A percentile compares a stretch with the other conserved stretches of the same genome.
phyloP scores from a whole-genome alignment of 345 rosid genomes.

The Citrus hindsii region DNA sequence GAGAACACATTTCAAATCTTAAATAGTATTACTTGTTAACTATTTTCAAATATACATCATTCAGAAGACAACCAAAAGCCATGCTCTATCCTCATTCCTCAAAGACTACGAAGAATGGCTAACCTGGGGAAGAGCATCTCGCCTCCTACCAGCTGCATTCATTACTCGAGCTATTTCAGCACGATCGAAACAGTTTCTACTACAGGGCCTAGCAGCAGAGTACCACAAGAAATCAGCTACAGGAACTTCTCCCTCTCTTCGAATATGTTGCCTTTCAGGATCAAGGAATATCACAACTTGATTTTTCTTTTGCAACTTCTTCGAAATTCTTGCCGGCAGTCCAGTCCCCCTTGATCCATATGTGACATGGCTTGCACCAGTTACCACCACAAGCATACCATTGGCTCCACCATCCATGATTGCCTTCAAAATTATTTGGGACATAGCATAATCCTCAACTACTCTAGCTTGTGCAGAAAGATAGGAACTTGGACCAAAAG shows the following conservation, averaged over 20 bases:
- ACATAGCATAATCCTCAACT: slow-evolving; percentile 85
- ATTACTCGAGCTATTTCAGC: slow-evolving; percentile 94
- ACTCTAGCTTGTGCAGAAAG: slow-evolving; percentile 84
- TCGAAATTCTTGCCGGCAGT: slow-evolving; percentile 79
- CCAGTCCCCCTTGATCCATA: slow-evolving; percentile 90
- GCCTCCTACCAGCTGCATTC: slow-evolving; percentile 92
- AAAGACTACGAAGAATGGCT: slow-evolving; percentile 5
- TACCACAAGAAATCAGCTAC: slow-evolving; percentile 92
- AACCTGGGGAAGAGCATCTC: slow-evolving; percentile 90
- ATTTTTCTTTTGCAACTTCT: slow-evolving; percentile 76
- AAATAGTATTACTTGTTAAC: background rate
- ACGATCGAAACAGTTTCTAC: slow-evolving; percentile 87
- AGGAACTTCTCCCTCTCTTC: slow-evolving; percentile 89
- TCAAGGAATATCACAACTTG: slow-evolving; percentile 82
- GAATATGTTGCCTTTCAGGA: slow-evolving; percentile 80
- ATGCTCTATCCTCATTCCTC: slow-evolving; percentile 4
- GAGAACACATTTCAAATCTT: background rate
- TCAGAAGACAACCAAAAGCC: background rate
- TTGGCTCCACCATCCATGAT: slow-evolving; percentile 54
- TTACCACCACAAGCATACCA: slow-evolving; percentile 71
- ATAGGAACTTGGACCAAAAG: slow-evolving; percentile 87
- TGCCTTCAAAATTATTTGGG: slow-evolving; percentile 61
- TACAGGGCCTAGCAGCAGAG: slow-evolving; percentile 94
- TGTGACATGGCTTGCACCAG: slow-evolving; percentile 76
- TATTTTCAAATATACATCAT: background rate